Evolutionary conservation across 352 stramenopile genomes (phyloP).

Genomic region (Phytophthora crassamura): DNA sequence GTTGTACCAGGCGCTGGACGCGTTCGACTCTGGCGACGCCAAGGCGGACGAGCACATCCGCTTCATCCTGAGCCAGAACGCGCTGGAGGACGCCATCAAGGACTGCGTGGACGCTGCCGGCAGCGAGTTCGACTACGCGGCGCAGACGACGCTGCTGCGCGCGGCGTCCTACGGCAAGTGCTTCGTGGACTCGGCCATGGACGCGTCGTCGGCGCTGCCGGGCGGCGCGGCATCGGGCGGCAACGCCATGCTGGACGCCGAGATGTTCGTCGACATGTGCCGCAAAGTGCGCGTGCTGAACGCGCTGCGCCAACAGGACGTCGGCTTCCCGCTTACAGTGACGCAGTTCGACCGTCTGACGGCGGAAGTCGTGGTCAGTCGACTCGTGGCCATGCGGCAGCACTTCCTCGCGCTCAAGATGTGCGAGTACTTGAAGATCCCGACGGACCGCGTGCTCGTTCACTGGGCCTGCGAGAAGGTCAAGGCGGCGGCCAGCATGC

Average conservation of each 20-base stretch:
- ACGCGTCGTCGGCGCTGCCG: conserved; percentile 36
- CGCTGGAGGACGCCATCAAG: conserved; percentile 86
- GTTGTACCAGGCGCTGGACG: conserved; percentile 91
- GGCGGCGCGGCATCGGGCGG: conserved; percentile 23
- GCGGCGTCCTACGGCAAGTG: conserved; percentile 91
- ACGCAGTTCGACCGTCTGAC: conserved; percentile 85
- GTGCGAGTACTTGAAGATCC: conserved; percentile 88
- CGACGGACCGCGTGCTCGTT: conserved; percentile 90
- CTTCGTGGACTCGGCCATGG: conserved; percentile 81
- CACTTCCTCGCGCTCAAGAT: conserved; percentile 93
- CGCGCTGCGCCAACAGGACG: conserved; percentile 75
- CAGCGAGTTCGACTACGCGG: conserved; percentile 86
- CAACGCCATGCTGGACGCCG: conserved; percentile 60
- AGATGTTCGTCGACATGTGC: conserved; percentile 91
- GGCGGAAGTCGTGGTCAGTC: conserved; percentile 86
- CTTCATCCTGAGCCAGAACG: conserved; percentile 83
- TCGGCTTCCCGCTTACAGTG: conserved; percentile 86
- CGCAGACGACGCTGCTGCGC: conserved; percentile 82
- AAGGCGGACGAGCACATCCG: conserved; percentile 92
- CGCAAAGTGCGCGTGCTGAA: conserved; percentile 92
- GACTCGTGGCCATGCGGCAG: conserved; percentile 82
- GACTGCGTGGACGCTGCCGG: conserved; percentile 89
- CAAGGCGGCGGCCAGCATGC: conserved; percentile 63
- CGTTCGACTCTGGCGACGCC: conserved; percentile 87
- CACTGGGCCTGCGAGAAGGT: conserved; percentile 93